A percentile compares a stretch with the other conserved stretches of the same genome.
phyloP scores from a whole-genome alignment of 805 yeast genomes.

The Saccharomycopsis sp. region DNA sequence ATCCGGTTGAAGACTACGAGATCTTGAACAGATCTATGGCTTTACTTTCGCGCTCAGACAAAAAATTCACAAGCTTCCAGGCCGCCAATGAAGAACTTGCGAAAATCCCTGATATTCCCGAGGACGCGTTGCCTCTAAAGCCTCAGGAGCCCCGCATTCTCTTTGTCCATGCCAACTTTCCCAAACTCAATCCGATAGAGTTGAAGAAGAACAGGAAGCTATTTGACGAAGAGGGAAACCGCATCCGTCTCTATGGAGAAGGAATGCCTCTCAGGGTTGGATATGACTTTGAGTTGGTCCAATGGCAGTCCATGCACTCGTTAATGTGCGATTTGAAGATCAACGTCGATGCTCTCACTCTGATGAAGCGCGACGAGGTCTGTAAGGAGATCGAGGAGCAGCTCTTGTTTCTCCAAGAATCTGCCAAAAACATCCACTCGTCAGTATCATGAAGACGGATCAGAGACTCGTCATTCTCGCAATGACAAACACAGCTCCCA shows the following conservation, averaged over 20 bases:
- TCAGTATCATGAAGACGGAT: not conserved
- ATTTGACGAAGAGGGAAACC: slow-evolving; percentile 36
- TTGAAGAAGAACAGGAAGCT: slow-evolving; percentile 35
- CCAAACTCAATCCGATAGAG: slow-evolving; percentile 58
- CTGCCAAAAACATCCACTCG: slow-evolving; percentile 28
- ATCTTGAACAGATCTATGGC: slow-evolving; percentile 26
- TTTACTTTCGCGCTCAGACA: not conserved
- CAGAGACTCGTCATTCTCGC: no score
- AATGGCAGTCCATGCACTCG: slow-evolving; percentile 52
- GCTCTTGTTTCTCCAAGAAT: slow-evolving; percentile 34
- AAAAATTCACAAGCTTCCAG: slow-evolving; percentile 9
- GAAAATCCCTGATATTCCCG: slow-evolving; percentile 14
- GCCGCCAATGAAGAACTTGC: slow-evolving; percentile 11
- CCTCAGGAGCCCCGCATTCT: slow-evolving; percentile 30
- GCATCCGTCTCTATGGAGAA: slow-evolving; percentile 54
- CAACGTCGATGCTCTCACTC: slow-evolving; percentile 38
- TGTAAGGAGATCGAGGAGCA: slow-evolving; percentile 48
- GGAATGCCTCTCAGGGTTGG: slow-evolving; percentile 46
- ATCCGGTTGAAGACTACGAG: slow-evolving; percentile 45
- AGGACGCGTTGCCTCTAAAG: slow-evolving; percentile 17
- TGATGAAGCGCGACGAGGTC: slow-evolving; percentile 35
- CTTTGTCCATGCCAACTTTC: slow-evolving; percentile 62
- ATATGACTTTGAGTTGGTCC: slow-evolving; percentile 51
- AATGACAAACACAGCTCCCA: no score
- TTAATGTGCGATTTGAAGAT: slow-evolving; percentile 46